A percentile compares a stretch with the other conserved stretches of the same genome.
These are phyloP conservation scores for Pleurotus citrinopileatus DNA, from an alignment of 768 basidiomycete genomes.

Conservation along the genomic window DNA sequence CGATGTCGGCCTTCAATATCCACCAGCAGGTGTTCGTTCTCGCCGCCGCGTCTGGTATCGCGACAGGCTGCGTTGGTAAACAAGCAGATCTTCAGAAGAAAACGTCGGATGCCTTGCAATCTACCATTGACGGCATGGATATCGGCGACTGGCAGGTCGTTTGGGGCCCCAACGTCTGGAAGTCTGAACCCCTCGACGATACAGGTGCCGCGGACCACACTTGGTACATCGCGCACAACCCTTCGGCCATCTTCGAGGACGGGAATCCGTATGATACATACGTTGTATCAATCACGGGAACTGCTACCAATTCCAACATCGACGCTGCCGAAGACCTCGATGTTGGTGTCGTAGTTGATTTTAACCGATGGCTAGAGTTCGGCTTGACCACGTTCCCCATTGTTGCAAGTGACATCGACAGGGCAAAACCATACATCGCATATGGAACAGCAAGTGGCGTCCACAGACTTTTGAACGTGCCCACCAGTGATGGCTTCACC, in stretches of 20 bases:
- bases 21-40: not conserved
- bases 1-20: not conserved
- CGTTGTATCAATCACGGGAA: not conserved
- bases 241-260: not conserved
- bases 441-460: not conserved
- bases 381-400: not conserved
- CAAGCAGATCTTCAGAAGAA: not conserved
- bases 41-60: not conserved
- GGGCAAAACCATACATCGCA: not conserved
- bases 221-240: conserved; percentile 3
- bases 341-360: not conserved
- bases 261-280: not conserved
- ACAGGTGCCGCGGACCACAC: not conserved
- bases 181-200: not conserved
- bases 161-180: not conserved
- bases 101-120: not conserved
- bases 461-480: not conserved
- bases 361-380: not conserved
- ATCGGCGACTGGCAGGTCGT: not conserved
- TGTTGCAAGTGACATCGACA: not conserved
- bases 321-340: not conserved
- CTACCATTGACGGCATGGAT: not conserved
- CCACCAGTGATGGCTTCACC: not conserved
- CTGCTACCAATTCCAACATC: not conserved
- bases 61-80: not conserved